Evolutionary conservation across 306 rosid species (phyloP).

Genomic region (Dryas octopetala): DNA sequence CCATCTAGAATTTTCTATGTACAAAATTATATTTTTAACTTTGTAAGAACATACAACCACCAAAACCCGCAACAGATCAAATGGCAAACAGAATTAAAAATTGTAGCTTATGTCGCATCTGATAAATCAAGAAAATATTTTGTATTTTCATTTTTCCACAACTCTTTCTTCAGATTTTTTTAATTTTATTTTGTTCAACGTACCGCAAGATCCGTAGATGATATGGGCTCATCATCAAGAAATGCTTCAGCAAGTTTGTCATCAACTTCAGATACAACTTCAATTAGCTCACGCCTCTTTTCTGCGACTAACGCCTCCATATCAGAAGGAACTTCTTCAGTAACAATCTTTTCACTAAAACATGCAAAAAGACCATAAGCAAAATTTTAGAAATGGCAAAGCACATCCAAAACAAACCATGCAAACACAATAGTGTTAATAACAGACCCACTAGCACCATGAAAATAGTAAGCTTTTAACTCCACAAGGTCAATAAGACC

Average conservation of each 20-base stretch:
- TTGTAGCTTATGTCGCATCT: background rate
- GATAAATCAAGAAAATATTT: background rate
- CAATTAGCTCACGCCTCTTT: conserved; percentile 88
- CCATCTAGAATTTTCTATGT: background rate
- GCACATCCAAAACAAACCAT: background rate
- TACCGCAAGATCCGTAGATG: conserved; percentile 86
- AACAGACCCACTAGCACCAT: conserved; percentile 82
- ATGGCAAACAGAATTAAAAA: background rate
- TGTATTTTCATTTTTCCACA: background rate
- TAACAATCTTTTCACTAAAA: conserved; percentile 68
- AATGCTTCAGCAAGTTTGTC: conserved; percentile 95
- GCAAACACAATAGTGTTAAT: conserved; percentile 15
- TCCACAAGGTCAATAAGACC: conserved; percentile 95
- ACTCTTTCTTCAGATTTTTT: background rate
- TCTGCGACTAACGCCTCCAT: conserved; percentile 81
- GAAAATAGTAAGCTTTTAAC: conserved; percentile 80
- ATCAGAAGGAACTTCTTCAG: conserved; percentile 73
- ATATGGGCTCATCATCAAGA: conserved; percentile 79
- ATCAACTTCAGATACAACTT: conserved; percentile 90
- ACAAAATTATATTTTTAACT: background rate
- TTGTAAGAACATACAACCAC: background rate
- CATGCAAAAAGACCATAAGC: conserved; percentile 22
- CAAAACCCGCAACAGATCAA: background rate
- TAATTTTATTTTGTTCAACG: conserved; percentile 9
- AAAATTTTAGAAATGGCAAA: conserved; percentile 7